Base-by-base conservation (phyloP, 2,329 filamentous ascomycete genomes). In the Nigrospora oryzae region DNA sequence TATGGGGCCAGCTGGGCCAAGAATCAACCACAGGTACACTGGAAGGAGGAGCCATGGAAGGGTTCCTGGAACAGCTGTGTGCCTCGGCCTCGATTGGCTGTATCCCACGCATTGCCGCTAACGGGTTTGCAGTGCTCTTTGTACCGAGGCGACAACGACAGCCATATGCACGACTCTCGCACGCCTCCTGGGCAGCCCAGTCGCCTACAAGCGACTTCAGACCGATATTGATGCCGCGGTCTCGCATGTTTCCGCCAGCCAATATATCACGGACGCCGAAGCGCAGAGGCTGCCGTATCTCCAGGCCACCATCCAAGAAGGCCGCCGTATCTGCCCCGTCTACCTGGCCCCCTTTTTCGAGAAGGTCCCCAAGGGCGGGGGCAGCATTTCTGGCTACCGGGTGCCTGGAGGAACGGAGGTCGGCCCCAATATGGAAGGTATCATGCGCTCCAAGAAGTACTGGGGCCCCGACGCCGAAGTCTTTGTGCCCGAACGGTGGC, bases 81-180 rank as follows among this genome's bases (percentile, higher is more conserved):
- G 51, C 38, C 12, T 16, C 38, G 14, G 15, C 38, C 8, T 31
- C n/a, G 14, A 11, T 14, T 28, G 5, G 23, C 5, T 10, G 23
- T 10, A 10, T 2, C 5, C 23, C 7, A 10, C 23, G 23, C 2
- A 28, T 28, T 4, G 28, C 23, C 34, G 13, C 15, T 44, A 10
- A 44, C 36, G 15, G 32, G 4, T 13, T 12, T 31, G 50, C 32
- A 55, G 57, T 43, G 63, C 71, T 5, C 73, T 72, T 3, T 74
- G 74, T 4, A 70, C 70, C 2, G 73, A 77, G 47, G 73, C 70
- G 11, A 74, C 72, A 0, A 68, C 74, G 0, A 69, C 67, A 1
- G 65, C 67, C 4, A 62, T 77, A 4, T 66, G 74, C 2, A 61
- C 67, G 43, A 71, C 67, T 5, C 40, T 77, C 36, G 62, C 75